Conservation (phyloP, 495 filamentous ascomycete genomes). For the Polyplosphaeria fusca region DNA sequence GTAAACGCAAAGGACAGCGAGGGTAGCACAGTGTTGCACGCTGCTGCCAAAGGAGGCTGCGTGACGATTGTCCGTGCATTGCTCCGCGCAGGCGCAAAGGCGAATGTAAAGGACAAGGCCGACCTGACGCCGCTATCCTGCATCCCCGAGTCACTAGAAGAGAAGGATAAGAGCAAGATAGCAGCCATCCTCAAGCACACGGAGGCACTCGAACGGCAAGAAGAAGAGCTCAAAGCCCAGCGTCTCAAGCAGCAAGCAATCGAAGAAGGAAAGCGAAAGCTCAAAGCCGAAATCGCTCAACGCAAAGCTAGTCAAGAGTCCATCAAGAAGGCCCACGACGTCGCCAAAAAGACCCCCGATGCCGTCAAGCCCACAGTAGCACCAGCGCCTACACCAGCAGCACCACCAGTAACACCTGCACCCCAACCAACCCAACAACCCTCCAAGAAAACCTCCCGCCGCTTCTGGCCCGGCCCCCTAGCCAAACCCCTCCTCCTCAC, state of each 20-base stretch:
- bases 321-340: too few species aligned
- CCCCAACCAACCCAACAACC: not conserved
- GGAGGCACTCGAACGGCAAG: constrained; percentile 3
- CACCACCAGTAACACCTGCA: too few species aligned
- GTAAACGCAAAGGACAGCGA: constrained; percentile 6
- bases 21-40: constrained; percentile 18
- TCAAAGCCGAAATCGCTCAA: not conserved
- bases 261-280: not conserved
- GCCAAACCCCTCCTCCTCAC: not conserved
- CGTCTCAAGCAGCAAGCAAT: not conserved
- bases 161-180: constrained; percentile 19
- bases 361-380: too few species aligned
- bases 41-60: constrained; percentile 1
- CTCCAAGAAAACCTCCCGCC: not conserved
- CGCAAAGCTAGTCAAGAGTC: too few species aligned
- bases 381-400: too few species aligned
- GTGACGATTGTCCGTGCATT: constrained; percentile 1
- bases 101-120: constrained; percentile 2
- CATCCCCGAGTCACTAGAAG: not conserved
- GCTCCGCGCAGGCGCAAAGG: constrained; percentile 16
- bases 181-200: constrained; percentile 9
- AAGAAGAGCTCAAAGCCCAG: constrained; percentile 1
- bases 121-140: not conserved
- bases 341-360: too few species aligned
- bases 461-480: not conserved